Conservation (phyloP, 1,139 yeast species). For the Kodamaea alishanica region DNA sequence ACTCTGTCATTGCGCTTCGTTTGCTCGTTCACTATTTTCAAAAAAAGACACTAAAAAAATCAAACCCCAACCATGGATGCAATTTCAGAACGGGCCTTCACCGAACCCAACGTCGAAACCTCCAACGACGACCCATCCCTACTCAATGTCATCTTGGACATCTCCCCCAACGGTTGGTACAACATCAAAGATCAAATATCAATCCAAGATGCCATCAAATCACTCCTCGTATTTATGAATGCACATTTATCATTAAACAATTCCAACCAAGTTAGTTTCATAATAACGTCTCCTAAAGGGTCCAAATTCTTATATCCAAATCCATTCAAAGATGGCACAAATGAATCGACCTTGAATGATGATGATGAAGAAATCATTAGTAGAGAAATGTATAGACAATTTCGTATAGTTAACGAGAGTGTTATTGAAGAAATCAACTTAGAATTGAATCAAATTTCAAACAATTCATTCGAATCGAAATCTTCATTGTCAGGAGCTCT, state of each 20-base stretch:
- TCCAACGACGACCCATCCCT: slow-evolving; percentile 72
- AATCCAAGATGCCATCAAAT: slow-evolving; percentile 53
- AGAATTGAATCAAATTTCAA: slow-evolving; percentile 21
- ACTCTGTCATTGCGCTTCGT: too few species aligned
- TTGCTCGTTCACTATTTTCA: too few species aligned
- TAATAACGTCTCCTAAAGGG: slow-evolving; percentile 72
- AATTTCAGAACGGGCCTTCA: slow-evolving; percentile 64
- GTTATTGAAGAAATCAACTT: slow-evolving; percentile 59
- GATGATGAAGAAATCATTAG: slow-evolving; percentile 19
- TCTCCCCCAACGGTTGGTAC: slow-evolving; percentile 77
- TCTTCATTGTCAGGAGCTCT: slow-evolving; percentile 74
- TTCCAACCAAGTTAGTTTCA: slow-evolving; percentile 78
- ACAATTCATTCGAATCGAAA: slow-evolving; percentile 17
- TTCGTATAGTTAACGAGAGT: slow-evolving; percentile 74
- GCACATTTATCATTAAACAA: slow-evolving; percentile 85
- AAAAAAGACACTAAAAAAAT: neutral
- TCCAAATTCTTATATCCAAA: slow-evolving; percentile 72
- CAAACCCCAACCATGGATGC: slow-evolving; percentile 55
- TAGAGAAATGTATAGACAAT: slow-evolving; percentile 75
- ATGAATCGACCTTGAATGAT: slow-evolving; percentile 8
- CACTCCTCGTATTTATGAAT: slow-evolving; percentile 69
- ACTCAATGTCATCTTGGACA: slow-evolving; percentile 72
- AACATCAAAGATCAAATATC: slow-evolving; percentile 42
- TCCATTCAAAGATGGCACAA: slow-evolving; percentile 26
- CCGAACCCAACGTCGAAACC: slow-evolving; percentile 37